phyloP scores from a whole-genome alignment of 2,329 filamentous ascomycete species.

The Pseudogymnoascus sp. region DNA sequence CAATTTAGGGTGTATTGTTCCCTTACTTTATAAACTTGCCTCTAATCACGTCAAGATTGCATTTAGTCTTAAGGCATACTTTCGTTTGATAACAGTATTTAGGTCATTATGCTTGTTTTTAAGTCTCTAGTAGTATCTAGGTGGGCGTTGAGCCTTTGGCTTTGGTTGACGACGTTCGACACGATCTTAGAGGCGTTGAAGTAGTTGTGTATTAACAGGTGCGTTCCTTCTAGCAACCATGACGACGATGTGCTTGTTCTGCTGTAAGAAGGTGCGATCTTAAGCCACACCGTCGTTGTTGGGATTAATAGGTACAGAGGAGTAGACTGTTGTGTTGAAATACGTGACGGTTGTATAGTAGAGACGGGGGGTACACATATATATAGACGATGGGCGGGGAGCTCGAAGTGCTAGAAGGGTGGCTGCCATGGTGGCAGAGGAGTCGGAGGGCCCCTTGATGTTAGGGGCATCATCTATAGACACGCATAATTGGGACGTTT shows the following conservation, averaged over 20 bases:
- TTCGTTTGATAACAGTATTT: conserved; percentile 10
- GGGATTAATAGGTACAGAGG: neutral
- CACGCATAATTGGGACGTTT: neutral
- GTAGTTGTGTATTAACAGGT: neutral
- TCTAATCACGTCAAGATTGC: conserved; percentile 24
- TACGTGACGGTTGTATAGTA: neutral
- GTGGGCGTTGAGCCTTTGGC: conserved; percentile 14
- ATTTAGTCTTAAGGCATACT: conserved; percentile 18
- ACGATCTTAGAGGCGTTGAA: conserved; percentile 13
- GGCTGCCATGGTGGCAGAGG: conserved; percentile 6
- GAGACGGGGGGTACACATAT: conserved; percentile 8
- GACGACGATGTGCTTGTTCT: neutral
- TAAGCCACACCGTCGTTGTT: conserved; percentile 7
- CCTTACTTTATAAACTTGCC: conserved; percentile 25
- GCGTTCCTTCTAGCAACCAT: neutral
- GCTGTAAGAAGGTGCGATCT: neutral
- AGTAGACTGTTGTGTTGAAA: neutral
- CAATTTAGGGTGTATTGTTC: conserved; percentile 12
- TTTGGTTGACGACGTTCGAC: conserved; percentile 16
- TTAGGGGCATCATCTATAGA: neutral
- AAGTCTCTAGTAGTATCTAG: conserved; percentile 16
- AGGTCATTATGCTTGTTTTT: conserved; percentile 12
- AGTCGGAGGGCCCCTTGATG: neutral
- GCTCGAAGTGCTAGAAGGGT: conserved; percentile 4
- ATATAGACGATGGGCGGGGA: conserved; percentile 3